Conservation (phyloP, 2,329 filamentous ascomycete genomes). For the Ceratocystis eucalypticola region DNA sequence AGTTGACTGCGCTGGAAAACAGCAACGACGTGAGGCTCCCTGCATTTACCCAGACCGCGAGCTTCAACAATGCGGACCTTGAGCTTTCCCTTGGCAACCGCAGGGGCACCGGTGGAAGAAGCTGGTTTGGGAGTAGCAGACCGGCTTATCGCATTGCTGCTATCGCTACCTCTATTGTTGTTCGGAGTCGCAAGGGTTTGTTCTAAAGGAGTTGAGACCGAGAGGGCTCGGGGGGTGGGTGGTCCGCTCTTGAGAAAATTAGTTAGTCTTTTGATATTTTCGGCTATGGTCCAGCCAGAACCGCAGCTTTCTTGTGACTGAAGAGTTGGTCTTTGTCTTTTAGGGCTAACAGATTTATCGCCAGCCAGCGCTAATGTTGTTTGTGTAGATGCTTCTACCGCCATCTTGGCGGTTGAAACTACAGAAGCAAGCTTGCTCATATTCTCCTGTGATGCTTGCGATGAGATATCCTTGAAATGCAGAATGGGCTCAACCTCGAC, state of each 20-base stretch:
- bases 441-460: background rate
- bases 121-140: constrained; percentile 40
- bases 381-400: background rate
- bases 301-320: constrained; percentile 1
- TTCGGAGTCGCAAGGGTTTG: background rate
- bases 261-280: constrained; percentile 69
- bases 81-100: constrained; percentile 70
- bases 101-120: constrained; percentile 40
- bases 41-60: constrained; percentile 64
- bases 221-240: constrained; percentile 77
- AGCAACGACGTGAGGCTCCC: constrained; percentile 87
- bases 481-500: constrained; percentile 8
- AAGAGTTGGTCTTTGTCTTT: background rate
- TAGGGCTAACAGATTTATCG: no score
- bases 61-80: constrained; percentile 81
- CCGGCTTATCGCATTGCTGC: constrained; percentile 24
- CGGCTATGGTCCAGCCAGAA: constrained; percentile 11
- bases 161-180: constrained; percentile 7
- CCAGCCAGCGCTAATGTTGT: no score
- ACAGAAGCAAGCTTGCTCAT: constrained; percentile 10
- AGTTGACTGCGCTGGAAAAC: constrained; percentile 95
- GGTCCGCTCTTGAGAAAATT: constrained; percentile 75
- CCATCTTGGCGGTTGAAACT: constrained; percentile 4
- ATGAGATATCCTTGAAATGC: background rate
- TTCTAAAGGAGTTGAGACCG: constrained; percentile 25